Conservation (phyloP, 495 filamentous ascomycete species). For the Hypoxylon cercidicola region DNA sequence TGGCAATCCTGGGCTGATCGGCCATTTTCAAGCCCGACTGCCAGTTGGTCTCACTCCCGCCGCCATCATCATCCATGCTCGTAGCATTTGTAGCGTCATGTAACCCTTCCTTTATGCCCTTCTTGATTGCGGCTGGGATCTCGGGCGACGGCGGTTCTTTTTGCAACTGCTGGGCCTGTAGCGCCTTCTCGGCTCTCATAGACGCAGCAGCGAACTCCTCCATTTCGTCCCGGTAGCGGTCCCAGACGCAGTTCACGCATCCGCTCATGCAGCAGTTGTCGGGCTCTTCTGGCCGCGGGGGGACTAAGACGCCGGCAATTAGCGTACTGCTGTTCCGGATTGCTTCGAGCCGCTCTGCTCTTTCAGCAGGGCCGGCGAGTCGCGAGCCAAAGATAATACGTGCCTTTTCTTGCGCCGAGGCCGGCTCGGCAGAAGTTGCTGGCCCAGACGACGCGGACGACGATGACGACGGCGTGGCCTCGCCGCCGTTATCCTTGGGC, state of each 20-base stretch:
- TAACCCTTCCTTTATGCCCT: slow-evolving; percentile 1
- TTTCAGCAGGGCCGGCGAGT: slow-evolving; percentile 72
- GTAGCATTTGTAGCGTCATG: slow-evolving; percentile 38
- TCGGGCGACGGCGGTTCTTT: slow-evolving; percentile 1
- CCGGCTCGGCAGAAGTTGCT: slow-evolving; percentile 45
- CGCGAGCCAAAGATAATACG: slow-evolving; percentile 82
- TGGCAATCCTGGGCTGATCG: slow-evolving; percentile 46
- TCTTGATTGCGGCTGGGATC: slow-evolving; percentile 5
- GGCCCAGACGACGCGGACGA: slow-evolving; percentile 40
- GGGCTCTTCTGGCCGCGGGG: slow-evolving; percentile 85
- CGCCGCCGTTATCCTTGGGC: slow-evolving; percentile 29
- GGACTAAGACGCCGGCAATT: slow-evolving; percentile 83
- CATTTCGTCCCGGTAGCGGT: slow-evolving; percentile 86
- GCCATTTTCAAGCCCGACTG: slow-evolving; percentile 48
- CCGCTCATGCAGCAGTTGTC: slow-evolving; percentile 99
- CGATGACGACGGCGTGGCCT: slow-evolving; percentile 13
- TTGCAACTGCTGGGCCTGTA: slow-evolving; percentile 43
- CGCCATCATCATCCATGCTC: slow-evolving; percentile 86
- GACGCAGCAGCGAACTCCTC: slow-evolving; percentile 81
- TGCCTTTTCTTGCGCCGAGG: slow-evolving; percentile 62
- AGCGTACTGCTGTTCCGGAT: slow-evolving; percentile 63
- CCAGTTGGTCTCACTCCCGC: slow-evolving; percentile 77
- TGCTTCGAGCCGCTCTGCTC: slow-evolving; percentile 68
- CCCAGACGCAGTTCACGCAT: slow-evolving; percentile 98
- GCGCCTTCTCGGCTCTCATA: slow-evolving; percentile 62